Base-by-base conservation (phyloP, 169 alveolate genomes). In the Plasmodium malariae region DNA sequence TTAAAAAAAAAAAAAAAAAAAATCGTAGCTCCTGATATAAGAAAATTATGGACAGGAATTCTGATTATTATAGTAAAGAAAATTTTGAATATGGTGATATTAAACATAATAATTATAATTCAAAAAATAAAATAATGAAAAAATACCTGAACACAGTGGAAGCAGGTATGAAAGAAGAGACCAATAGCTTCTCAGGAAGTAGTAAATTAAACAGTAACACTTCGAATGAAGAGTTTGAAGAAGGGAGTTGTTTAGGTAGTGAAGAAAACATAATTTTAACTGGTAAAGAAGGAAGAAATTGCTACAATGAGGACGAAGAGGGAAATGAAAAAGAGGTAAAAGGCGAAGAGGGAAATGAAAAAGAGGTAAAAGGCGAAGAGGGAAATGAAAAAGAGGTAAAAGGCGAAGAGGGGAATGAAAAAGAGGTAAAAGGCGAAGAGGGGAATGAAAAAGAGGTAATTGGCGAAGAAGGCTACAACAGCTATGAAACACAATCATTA, bases 201-300 rank as follows among this genome's bases (percentile, higher is more conserved):
- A 24, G 17, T 45, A 65, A 62, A 45, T 43, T 37, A 34, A 68
- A 62, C 34, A 68, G 73, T 14, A 28, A 32, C 51, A 17, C 45
- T 62, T 78, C 89, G 43, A 21, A 43, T 28, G 37, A 78, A 26
- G 59, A 63, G 24, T 34, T 9, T 62, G 78, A 65, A 21, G 78
- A 63, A 34, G 49, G 43, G 24, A 63, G 62, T 45, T 78, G 34
- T 14, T 19, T 65, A 78, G 89, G 63, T 37, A 78, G 89, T 78
- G 76, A 78, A n/a, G 89, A 78, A 0, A 37, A 78, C 40, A 62
- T 78, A 36, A 48, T 78, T 28, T 78, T 78, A 21, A 43, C 62
- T 21, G 89, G 63, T 32, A 67, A 30, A 28, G 69, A 78, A 26
- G 48, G 3, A 26, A 55, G 19, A n/a, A 28, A 49, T 21, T 63